These are phyloP conservation scores for Neofusicoccum sp. DNA, from an alignment of 2,329 filamentous ascomycete species.

Conservation along the genomic window DNA sequence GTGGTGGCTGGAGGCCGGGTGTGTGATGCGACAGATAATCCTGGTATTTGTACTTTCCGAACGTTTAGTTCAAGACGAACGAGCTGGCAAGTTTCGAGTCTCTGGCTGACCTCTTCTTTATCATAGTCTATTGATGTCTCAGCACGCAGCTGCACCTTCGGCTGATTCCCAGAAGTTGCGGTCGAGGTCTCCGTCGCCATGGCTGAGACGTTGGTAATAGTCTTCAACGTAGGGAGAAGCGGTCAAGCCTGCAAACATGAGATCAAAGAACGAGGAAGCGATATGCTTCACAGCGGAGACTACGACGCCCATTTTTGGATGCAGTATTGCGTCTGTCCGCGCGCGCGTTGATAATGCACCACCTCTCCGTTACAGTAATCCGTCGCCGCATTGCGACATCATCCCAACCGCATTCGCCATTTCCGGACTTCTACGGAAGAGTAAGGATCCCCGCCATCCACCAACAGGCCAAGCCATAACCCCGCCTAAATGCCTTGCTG, in stretches of 20 bases:
- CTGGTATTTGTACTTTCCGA: conserved; percentile 10
- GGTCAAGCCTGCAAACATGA: conserved; percentile 1
- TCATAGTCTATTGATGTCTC: conserved; percentile 16
- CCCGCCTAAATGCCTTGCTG: background rate
- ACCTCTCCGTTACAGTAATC: background rate
- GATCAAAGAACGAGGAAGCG: conserved; percentile 1
- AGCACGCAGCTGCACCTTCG: conserved; percentile 10
- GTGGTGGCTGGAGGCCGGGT: background rate
- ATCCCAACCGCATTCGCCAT: conserved; percentile 11
- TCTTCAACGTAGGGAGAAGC: conserved; percentile 10
- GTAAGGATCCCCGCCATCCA: background rate
- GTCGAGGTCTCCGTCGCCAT: conserved; percentile 10
- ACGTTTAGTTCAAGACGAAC: background rate
- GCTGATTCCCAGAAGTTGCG: background rate
- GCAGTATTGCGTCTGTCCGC: background rate
- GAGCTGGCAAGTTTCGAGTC: background rate
- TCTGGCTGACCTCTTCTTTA: background rate
- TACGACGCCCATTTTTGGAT: background rate
- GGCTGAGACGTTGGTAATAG: background rate
- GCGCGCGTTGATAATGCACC: background rate
- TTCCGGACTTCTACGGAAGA: background rate
- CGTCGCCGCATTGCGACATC: conserved; percentile 9
- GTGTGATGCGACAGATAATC: conserved; percentile 6
- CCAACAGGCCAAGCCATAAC: background rate
- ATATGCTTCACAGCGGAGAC: conserved; percentile 1